Percentiles rank a stretch among this genome's conserved stretches.
These are phyloP conservation scores for Casaregolazyma suthepensis DNA, from an alignment of 1,139 yeast genomes.

Conservation along the genomic window DNA sequence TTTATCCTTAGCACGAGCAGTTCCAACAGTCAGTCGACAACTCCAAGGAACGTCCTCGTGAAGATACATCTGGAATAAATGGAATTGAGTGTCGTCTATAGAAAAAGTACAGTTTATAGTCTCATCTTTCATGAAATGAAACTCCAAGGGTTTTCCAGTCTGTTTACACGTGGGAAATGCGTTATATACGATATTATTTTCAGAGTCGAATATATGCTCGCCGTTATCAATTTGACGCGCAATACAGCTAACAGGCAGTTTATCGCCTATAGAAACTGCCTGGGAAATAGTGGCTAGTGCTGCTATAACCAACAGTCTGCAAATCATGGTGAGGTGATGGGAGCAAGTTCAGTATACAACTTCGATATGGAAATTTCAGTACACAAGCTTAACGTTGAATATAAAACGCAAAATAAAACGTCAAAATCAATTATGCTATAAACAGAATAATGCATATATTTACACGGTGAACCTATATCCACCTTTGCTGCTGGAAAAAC, in stretches of 20 bases:
- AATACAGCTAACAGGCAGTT: slow-evolving; percentile 54
- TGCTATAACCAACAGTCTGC: slow-evolving; percentile 74
- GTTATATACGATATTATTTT: slow-evolving; percentile 46
- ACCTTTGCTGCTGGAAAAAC: slow-evolving; percentile 84
- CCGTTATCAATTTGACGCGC: slow-evolving; percentile 66
- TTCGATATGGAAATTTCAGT: no score
- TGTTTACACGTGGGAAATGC: slow-evolving; percentile 62
- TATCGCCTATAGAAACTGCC: slow-evolving; percentile 35
- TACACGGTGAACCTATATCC: slow-evolving; percentile 41
- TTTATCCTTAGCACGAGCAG: slow-evolving; percentile 10
- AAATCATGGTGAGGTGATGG: slow-evolving; percentile 43
- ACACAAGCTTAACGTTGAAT: background rate
- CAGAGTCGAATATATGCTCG: slow-evolving; percentile 63
- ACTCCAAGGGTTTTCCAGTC: slow-evolving; percentile 51
- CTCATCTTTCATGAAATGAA: slow-evolving; percentile 49
- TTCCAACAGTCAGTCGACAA: slow-evolving; percentile 46
- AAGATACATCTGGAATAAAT: slow-evolving; percentile 64
- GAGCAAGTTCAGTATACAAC: no score
- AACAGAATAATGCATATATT: background rate
- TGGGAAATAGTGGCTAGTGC: slow-evolving; percentile 49
- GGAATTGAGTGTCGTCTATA: slow-evolving; percentile 63
- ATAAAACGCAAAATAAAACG: background rate
- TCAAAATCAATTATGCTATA: background rate
- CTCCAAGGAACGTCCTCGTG: slow-evolving; percentile 76
- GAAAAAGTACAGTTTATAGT: slow-evolving; percentile 56